Conservation (phyloP, 345 rosid genomes). For the Aegle marmelos region DNA sequence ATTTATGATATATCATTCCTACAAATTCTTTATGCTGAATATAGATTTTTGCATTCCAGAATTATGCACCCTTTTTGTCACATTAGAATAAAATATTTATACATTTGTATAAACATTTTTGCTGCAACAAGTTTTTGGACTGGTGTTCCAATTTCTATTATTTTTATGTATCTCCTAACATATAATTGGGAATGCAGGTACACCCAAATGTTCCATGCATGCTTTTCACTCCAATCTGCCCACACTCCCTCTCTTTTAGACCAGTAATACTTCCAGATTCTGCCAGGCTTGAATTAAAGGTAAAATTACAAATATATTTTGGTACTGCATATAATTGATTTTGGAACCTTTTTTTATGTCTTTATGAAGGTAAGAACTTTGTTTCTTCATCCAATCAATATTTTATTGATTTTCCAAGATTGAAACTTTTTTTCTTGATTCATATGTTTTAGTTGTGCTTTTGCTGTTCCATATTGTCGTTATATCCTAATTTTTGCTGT, state of each 20-base stretch:
- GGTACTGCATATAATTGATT: background rate
- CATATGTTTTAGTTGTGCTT: background rate
- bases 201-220: conserved; percentile 99
- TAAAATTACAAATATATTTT: conserved; percentile 11
- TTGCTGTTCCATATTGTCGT: background rate
- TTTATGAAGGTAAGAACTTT: background rate
- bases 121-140: background rate
- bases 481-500: background rate
- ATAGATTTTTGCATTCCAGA: background rate
- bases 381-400: background rate
- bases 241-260: conserved; percentile 95
- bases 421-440: background rate
- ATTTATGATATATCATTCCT: background rate
- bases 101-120: background rate
- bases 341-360: background rate
- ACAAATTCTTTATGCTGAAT: background rate
- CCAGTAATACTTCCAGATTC: conserved; percentile 99
- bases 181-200: conserved; percentile 52
- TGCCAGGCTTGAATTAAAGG: conserved; percentile 91
- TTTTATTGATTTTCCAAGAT: background rate
- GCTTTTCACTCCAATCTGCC: conserved; percentile 97
- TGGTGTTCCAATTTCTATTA: conserved; percentile 3
- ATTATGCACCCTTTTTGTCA: background rate
- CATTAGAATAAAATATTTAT: background rate
- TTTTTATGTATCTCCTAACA: background rate